Evolutionary conservation across 1,284 basidiomycete species (phyloP).

Genomic region (Moesziomyces parantarcticus): DNA sequence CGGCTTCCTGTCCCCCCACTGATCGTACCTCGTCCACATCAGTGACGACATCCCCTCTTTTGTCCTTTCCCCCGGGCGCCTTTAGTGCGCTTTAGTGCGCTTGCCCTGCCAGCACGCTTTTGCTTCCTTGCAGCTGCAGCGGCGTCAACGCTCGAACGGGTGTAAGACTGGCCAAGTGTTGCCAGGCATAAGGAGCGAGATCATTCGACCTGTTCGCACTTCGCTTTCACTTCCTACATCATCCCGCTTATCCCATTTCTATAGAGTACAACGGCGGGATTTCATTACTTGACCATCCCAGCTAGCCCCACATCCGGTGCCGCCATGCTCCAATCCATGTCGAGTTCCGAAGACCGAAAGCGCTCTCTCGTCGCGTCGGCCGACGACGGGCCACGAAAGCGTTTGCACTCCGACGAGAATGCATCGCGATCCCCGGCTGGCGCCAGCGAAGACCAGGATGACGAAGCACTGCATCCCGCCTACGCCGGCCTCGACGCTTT

Average conservation of each 20-base stretch:
- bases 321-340: constrained; percentile 45
- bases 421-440: constrained; percentile 15
- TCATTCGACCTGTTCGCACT: not conserved
- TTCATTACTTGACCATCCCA: not conserved
- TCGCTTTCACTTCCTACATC: not conserved
- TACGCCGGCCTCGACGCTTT: constrained; percentile 47
- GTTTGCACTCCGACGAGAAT: constrained; percentile 36
- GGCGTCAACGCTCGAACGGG: too few relatives aligned
- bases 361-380: constrained; percentile 34
- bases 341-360: constrained; percentile 53
- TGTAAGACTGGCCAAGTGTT: too few relatives aligned
- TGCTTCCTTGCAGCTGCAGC: not conserved
- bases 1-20: not conserved
- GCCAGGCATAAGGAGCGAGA: too few relatives aligned
- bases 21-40: not conserved
- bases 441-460: constrained; percentile 37
- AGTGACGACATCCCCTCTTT: not conserved
- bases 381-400: constrained; percentile 40
- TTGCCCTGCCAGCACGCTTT: not conserved
- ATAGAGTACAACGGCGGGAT: not conserved
- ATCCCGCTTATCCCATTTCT: not conserved
- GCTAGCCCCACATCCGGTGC: not conserved
- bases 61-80: not conserved
- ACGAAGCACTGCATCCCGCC: constrained; percentile 32
- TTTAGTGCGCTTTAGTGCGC: not conserved